Percentiles rank a stretch among this genome's conserved stretches.
phyloP scores from a whole-genome alignment of 2,329 filamentous ascomycete genomes.

The Fusarium scirpi region DNA sequence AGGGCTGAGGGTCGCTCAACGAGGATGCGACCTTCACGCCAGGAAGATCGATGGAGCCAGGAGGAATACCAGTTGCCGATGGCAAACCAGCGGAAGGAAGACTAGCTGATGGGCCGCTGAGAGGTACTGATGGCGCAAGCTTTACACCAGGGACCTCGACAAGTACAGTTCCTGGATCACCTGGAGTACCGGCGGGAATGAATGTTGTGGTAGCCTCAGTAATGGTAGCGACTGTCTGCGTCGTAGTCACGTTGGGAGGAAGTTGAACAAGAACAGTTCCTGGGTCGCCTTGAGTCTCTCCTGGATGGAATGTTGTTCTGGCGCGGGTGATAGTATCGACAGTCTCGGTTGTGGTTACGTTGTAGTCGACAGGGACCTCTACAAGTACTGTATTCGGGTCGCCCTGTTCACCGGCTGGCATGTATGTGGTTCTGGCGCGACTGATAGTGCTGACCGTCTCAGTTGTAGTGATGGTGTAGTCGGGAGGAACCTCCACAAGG shows the following conservation, averaged over 20 bases:
- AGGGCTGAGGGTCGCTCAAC: background rate
- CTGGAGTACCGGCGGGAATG: background rate
- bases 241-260: background rate
- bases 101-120: too few species aligned
- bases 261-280: conserved; percentile 17
- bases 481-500: background rate
- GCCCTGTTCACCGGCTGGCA: background rate
- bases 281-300: conserved; percentile 6
- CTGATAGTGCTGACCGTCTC: background rate
- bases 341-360: background rate
- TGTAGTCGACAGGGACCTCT: background rate
- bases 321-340: background rate
- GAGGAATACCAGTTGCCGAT: background rate
- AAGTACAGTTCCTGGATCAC: background rate
- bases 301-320: background rate
- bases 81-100: background rate
- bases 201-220: background rate
- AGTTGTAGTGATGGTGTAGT: background rate
- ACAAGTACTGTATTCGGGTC: conserved; percentile 7
- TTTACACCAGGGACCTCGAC: background rate
- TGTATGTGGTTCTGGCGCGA: too few species aligned
- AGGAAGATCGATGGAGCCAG: background rate
- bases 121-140: background rate
- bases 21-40: background rate
- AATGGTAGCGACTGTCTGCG: background rate